Evolutionary conservation across 2,329 filamentous ascomycete species (phyloP), one percentile per base, ranked within the genome.

Genomic region (Diaporthe sp.): DNA sequence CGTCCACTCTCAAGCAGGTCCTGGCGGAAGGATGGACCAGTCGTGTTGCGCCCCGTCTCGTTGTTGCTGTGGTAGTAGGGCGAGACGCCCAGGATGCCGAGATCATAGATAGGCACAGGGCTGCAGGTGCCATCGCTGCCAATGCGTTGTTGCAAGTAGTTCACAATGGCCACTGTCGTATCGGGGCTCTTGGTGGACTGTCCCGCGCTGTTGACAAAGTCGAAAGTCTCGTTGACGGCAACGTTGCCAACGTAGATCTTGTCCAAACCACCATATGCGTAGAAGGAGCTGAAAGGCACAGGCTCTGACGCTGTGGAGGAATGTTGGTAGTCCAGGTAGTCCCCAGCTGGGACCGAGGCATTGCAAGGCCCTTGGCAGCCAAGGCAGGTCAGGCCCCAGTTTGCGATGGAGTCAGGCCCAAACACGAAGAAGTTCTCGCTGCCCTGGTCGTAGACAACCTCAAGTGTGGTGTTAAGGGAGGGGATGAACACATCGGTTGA

Each of bases 21-120:
- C 63, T 82, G 80, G 42, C 83, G 80, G 72, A 84, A 78, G 6
- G 79, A 79, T 0, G 83, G 82, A 4, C 81, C 81, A 3, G 77
- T 70, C 4, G 78, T 81, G 61, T 76, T 58, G 28, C 53, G 49
- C 1, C 65, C 65, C 2, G 47, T 55, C 34, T 42, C 65, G 53
- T 65, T 70, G 37, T 51, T 58, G 72, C 39, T 76, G 28, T 77
- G 58, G 42, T 78, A 78, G 72, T 79, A 81, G 8, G 80, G 79
- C 15, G 82, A 77, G 8, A 80, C 74, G 34, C 83, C 82, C 17
- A 84, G 57, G 60, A 84, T 84, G 25, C 77, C 78, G n/a, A 79
- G 73, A 53, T 82, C 81, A 74, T 82, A 82, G 31, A 58, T 75
- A 7, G 68, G 68, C n/a, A 73, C 67, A n/a, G 37, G 53, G 12